Percentiles rank a stretch among this genome's conserved stretches.
Conservation (phyloP, 345 rosid genomes). For the Salix koriyanagi region DNA sequence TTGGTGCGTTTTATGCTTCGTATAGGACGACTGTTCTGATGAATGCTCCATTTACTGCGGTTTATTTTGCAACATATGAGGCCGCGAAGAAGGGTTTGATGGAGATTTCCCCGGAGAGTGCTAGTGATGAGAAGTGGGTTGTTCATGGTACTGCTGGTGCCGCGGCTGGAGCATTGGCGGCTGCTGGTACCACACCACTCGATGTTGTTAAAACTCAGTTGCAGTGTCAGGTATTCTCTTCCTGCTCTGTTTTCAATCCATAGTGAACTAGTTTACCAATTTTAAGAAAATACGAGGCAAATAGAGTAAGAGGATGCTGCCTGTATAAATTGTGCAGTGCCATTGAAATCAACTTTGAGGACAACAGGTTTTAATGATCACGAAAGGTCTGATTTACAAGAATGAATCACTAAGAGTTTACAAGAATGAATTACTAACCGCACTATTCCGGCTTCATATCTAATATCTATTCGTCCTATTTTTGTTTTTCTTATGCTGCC, state of each 20-base stretch:
- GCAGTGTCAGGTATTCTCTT: slow-evolving; percentile 88
- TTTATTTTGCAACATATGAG: slow-evolving; percentile 90
- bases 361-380: background rate
- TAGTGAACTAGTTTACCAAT: background rate
- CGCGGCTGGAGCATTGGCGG: slow-evolving; percentile 85
- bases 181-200: slow-evolving; percentile 74
- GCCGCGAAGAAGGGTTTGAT: slow-evolving; percentile 66
- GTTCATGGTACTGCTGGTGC: slow-evolving; percentile 98
- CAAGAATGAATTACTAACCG: background rate
- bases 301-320: background rate
- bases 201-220: slow-evolving; percentile 95
- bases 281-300: background rate
- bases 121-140: slow-evolving; percentile 58
- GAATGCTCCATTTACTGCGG: slow-evolving; percentile 96
- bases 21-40: slow-evolving; percentile 90
- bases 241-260: background rate
- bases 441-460: background rate
- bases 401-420: background rate
- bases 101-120: slow-evolving; percentile 71
- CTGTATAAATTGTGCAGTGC: background rate
- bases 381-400: background rate
- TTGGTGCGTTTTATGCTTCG: slow-evolving; percentile 85
- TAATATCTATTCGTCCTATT: background rate
- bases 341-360: background rate
- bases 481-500: background rate